phyloP scores from a whole-genome alignment of 1,284 basidiomycete genomes.

The Abortiporus biennis region DNA sequence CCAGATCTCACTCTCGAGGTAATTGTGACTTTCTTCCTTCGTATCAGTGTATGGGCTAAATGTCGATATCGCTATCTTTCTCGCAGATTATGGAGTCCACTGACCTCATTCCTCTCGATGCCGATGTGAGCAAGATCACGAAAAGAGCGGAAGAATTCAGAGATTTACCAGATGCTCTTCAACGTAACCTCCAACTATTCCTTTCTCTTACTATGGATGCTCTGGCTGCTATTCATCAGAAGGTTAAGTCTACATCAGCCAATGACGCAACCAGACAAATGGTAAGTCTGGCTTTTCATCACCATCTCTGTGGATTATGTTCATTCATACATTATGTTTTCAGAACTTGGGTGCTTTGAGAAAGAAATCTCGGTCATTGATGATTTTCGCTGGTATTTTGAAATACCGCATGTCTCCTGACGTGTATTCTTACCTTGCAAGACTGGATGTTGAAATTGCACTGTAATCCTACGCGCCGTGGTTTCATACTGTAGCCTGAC shows the following conservation, averaged over 20 bases:
- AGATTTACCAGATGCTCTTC: constrained; percentile 80
- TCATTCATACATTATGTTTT: constrained; percentile 8
- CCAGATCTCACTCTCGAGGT: constrained; percentile 82
- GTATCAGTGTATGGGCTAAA: neutral
- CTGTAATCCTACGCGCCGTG: too few species aligned
- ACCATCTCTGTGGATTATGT: constrained; percentile 9
- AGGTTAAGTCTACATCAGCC: constrained; percentile 67
- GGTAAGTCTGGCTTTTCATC: constrained; percentile 36
- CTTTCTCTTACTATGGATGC: constrained; percentile 94
- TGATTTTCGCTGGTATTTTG: constrained; percentile 84
- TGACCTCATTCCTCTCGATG: constrained; percentile 85
- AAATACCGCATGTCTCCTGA: constrained; percentile 88
- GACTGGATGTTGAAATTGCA: constrained; percentile 74
- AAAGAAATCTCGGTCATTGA: constrained; percentile 74
- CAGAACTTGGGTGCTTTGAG: constrained; percentile 59
- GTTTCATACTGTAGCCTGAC: too few species aligned
- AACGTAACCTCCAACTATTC: constrained; percentile 86
- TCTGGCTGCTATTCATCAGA: constrained; percentile 75
- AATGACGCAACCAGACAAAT: constrained; percentile 70
- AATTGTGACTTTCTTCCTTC: constrained; percentile 20
- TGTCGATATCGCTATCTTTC: neutral
- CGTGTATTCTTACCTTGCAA: constrained; percentile 83
- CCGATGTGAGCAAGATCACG: constrained; percentile 83
- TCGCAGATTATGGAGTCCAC: constrained; percentile 80
- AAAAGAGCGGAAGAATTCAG: constrained; percentile 88